Evolutionary conservation across 108 stramenopile species (phyloP), one percentile per base, ranked within the genome.

Genomic region (Parmales sp.): DNA sequence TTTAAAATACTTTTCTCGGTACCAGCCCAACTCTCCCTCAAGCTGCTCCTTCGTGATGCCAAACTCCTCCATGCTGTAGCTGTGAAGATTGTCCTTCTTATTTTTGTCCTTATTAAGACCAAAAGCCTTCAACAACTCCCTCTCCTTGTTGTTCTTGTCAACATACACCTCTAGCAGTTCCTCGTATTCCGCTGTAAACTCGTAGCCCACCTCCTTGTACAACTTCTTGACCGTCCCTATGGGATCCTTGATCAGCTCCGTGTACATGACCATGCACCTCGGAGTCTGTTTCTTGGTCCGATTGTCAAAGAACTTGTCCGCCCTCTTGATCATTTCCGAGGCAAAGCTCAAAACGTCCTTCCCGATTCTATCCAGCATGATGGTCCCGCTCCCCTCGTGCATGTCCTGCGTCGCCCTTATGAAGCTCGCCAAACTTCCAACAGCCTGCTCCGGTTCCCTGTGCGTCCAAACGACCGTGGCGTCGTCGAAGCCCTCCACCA

Each of bases 381-480:
- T 60, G 16, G 29, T 13, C 25, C 28, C 5, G 22, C 22, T 3
- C 28, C 54, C 54, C 54, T 60, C 54, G 16, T 60, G 54, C 54
- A 60, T 60, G 26, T 60, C 54, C 31, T 60, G 54, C 54, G 54
- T 60, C 3, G 54, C 54, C 5, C 54, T 23, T 9, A 60, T 34
- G 26, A 60, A 60, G 3, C 9, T 13, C 31, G 31, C 29, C 31
- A 60, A 16, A 34, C 54, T 60, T 34, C 54, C 54, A 28, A 60
- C 20, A 11, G 54, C 54, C 54, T 60, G 54, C 29, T 3, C 36
- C 1, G 73, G 36, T 9, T 51, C 51, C 28, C 73, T 64, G 39
- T 75, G 74, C 34, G 74, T 70, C 74, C 74, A 75, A 7, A 75
- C 74, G 2, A 75, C n/a, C 16, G 26, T 41, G 7, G 74, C 69